Conservation (phyloP, 2,329 filamentous ascomycete genomes). For the Sarocladium oryzae region DNA sequence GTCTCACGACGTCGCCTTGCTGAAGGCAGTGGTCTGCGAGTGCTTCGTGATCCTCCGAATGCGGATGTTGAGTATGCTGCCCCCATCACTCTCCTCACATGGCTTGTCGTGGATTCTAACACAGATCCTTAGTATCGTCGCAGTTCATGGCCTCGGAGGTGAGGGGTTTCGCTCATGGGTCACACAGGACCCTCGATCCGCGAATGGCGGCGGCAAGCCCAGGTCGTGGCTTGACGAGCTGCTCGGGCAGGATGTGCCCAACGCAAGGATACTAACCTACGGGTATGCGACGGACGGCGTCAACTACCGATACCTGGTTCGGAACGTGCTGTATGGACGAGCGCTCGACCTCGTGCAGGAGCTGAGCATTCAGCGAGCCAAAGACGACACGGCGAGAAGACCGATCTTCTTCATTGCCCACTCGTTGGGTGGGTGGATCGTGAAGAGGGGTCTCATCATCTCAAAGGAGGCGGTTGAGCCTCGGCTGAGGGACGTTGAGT, state of each 20-base stretch:
- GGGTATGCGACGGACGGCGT: conserved; percentile 17
- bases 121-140: conserved; percentile 18
- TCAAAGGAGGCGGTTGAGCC: conserved; percentile 19
- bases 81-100: background rate
- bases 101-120: background rate
- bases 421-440: conserved; percentile 21
- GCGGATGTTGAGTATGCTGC: conserved; percentile 19
- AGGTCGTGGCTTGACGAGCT: conserved; percentile 20
- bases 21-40: conserved; percentile 15
- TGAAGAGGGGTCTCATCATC: conserved; percentile 22
- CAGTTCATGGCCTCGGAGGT: conserved; percentile 20
- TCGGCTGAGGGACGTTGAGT: conserved; percentile 17
- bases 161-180: conserved; percentile 21
- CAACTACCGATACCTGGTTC: conserved; percentile 18
- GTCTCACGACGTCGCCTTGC: conserved; percentile 15
- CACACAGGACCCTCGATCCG: conserved; percentile 13
- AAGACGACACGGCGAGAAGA: conserved; percentile 15
- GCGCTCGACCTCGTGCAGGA: conserved; percentile 18
- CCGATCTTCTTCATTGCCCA: conserved; percentile 23
- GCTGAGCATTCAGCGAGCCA: conserved; percentile 15
- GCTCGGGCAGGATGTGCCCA: conserved; percentile 17
- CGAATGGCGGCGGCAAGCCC: conserved; percentile 11
- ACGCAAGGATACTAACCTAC: conserved; percentile 22
- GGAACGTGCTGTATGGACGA: conserved; percentile 19
- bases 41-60: conserved; percentile 16